Percentiles rank a stretch among this genome's conserved stretches.
phyloP scores from a whole-genome alignment of 768 basidiomycete genomes.

The Plicaturopsis crispa region DNA sequence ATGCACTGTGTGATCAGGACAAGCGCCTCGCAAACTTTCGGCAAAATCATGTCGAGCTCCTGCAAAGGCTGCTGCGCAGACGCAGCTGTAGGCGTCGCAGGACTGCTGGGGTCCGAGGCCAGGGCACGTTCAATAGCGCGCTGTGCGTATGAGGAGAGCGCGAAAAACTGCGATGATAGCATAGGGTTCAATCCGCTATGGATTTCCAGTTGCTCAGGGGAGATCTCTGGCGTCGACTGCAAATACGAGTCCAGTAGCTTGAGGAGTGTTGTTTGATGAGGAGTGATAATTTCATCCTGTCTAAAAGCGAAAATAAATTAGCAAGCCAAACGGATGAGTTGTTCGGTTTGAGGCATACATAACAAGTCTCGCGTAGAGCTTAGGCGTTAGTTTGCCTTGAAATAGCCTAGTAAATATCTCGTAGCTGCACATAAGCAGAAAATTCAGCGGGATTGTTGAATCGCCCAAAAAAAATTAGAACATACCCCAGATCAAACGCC shows the following conservation, averaged over 20 bases:
- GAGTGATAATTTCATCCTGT: constrained; percentile 64
- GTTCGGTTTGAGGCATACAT: constrained; percentile 39
- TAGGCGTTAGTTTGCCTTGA: constrained; percentile 47
- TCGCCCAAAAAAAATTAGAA: too few species aligned
- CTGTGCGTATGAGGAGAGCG: constrained; percentile 52
- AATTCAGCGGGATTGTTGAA: constrained; percentile 2
- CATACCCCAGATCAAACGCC: constrained; percentile 74
- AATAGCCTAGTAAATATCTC: constrained; percentile 58
- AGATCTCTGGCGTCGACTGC: constrained; percentile 38
- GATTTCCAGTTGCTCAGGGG: constrained; percentile 24
- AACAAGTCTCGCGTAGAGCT: constrained; percentile 51
- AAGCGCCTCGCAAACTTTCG: constrained; percentile 74
- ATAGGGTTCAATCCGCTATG: constrained; percentile 45
- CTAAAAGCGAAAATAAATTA: constrained; percentile 27
- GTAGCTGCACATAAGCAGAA: constrained; percentile 36
- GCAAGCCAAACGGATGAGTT: not conserved
- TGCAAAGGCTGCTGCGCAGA: constrained; percentile 13
- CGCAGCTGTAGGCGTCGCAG: constrained; percentile 1
- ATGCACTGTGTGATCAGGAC: constrained; percentile 76
- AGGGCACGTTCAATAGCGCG: constrained; percentile 42
- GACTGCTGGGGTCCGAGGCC: constrained; percentile 2
- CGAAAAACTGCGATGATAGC: constrained; percentile 53
- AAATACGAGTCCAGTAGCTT: constrained; percentile 84
- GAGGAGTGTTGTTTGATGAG: constrained; percentile 81
- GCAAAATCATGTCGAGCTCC: constrained; percentile 61